Base-by-base conservation (phyloP, 768 basidiomycete species). In the Lactarius indigo region DNA sequence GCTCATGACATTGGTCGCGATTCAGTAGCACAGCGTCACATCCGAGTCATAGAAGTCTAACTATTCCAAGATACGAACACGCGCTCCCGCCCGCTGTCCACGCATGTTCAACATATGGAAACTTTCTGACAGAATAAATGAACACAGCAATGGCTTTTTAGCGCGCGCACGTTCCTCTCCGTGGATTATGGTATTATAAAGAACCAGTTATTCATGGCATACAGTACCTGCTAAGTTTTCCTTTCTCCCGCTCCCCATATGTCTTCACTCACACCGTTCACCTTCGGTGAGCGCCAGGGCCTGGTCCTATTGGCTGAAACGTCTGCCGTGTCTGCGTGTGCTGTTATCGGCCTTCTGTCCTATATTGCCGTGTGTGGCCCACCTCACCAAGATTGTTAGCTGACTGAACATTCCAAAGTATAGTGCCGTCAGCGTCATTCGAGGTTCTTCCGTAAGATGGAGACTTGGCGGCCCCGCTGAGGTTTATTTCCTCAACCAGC, bases 401-500 rank as follows among this genome's bases (percentile, higher is more conserved):
- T 23, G 35, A 23, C 35, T 42, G 30, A 56, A 8, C 9, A 23
- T 50, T 42, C 28, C n/a, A 37, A 63, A 71, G 68, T 69, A 69
- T 62, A 64, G 61, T 63, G 50, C 63, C 33, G 35, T 64, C 31
- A 64, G 63, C 47, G 30, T 73, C 57, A 64, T 42, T 8, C 59
- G 52, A 39, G 64, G 66, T 20, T 63, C 64, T 2, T 18, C 63
- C 28, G 33, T 64, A 13, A 57, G 59, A 23, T 71, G 68, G 70
- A 47, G 62, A 9, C 63, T 60, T 37, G 63, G 59, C 30, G 64
- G 71, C 41, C 69, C 72, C 57, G 63, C 72, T 26, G 71, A 75
- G 60, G 67, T 71, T 60, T 74, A 73, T 52, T 71, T 75, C 30
- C 64, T 74, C 39, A 66, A 65, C 47, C 67, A 74, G 18, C 62